Evolutionary conservation across 2,329 filamentous ascomycete genomes (phyloP).

Genomic region (Xylariomycetidae sp.): DNA sequence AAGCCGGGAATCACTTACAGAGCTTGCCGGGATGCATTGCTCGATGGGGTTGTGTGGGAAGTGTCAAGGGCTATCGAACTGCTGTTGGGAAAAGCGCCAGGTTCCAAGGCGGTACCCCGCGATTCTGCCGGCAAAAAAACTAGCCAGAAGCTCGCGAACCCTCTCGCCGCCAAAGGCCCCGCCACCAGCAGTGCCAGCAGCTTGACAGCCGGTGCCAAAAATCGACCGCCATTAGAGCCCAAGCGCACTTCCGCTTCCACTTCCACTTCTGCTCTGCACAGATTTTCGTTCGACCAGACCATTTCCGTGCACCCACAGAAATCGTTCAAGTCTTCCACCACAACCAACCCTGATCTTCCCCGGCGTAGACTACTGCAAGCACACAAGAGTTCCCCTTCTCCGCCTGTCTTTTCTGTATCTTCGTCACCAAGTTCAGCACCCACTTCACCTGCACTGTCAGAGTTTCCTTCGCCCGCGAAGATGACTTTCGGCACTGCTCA

Average conservation of each 20-base stretch:
- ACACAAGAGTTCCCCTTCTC: slow-evolving; percentile 19
- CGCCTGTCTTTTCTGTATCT: slow-evolving; percentile 25
- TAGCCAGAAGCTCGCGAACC: no score
- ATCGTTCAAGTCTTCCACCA: neutral
- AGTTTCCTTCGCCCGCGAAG: slow-evolving; percentile 10
- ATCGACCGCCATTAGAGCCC: no score
- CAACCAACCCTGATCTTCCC: slow-evolving; percentile 5
- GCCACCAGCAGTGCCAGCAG: no score
- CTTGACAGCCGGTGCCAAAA: no score
- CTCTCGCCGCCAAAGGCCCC: no score
- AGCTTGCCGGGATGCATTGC: slow-evolving; percentile 24
- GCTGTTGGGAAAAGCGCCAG: slow-evolving; percentile 9
- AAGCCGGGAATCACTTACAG: slow-evolving; percentile 20
- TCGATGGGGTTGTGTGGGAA: slow-evolving; percentile 19
- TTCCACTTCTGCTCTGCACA: no score
- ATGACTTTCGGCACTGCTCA: no score
- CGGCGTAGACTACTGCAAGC: slow-evolving; percentile 7
- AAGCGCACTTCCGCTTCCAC: no score
- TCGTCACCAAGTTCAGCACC: slow-evolving; percentile 24
- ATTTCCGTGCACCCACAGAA: neutral
- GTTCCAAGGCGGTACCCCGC: neutral
- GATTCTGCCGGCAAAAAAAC: no score
- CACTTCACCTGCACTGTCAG: slow-evolving; percentile 20
- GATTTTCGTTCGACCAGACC: no score
- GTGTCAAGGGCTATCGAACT: slow-evolving; percentile 20